Evolutionary conservation across 2,329 filamentous ascomycete species (phyloP).

Genomic region (Daldinia eschscholtzii): DNA sequence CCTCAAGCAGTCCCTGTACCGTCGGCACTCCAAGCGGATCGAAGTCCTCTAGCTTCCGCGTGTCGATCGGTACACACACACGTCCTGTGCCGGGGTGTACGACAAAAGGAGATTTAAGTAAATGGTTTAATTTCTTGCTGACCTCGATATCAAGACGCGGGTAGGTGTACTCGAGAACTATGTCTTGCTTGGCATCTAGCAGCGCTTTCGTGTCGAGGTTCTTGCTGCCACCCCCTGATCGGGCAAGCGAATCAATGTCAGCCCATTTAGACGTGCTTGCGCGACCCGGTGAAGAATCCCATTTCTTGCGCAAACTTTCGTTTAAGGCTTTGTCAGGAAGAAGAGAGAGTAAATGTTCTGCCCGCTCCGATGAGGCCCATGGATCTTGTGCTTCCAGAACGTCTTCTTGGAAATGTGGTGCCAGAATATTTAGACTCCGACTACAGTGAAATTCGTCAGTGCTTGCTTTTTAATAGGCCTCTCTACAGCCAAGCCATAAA

Average conservation of each 20-base stretch:
- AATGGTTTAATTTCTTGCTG: conserved; percentile 96
- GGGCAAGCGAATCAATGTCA: conserved; percentile 89
- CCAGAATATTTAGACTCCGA: conserved; percentile 87
- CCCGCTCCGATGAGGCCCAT: conserved; percentile 77
- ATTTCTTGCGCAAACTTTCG: conserved; percentile 87
- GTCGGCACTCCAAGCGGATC: conserved; percentile 92
- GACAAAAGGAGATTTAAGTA: conserved; percentile 97
- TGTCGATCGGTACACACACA: conserved; percentile 95
- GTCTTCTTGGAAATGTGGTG: conserved; percentile 84
- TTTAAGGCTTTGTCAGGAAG: conserved; percentile 84
- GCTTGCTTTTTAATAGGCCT: not conserved
- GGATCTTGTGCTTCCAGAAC: conserved; percentile 89
- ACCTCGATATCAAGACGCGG: conserved; percentile 97
- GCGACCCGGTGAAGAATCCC: conserved; percentile 85
- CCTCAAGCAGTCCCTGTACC: conserved; percentile 80
- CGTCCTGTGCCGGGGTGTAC: conserved; percentile 94
- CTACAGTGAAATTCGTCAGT: conserved; percentile 50
- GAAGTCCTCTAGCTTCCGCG: conserved; percentile 79
- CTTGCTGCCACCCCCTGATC: conserved; percentile 75
- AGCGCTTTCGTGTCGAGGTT: conserved; percentile 79
- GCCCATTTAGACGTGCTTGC: conserved; percentile 88
- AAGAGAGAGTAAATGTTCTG: conserved; percentile 83
- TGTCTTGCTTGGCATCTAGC: conserved; percentile 92
- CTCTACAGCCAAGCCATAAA: not conserved
- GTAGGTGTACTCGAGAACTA: conserved; percentile 97